A percentile compares a stretch with the other conserved stretches of the same genome.
phyloP scores from a whole-genome alignment of 1,284 basidiomycete genomes.

The Fomitopsis palustris region DNA sequence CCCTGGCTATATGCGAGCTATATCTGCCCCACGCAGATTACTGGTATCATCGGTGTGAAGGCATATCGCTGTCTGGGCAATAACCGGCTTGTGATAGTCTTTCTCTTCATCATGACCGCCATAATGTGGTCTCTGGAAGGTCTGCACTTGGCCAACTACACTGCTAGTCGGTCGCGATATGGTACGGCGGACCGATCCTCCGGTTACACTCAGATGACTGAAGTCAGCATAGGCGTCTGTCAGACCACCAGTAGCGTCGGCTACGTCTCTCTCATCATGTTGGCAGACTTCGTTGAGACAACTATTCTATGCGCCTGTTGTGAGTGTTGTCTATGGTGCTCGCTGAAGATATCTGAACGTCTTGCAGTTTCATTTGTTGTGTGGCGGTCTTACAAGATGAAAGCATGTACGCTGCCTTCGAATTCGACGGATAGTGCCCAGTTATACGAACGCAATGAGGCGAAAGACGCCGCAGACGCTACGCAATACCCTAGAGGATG shows the following conservation, averaged over 20 bases:
- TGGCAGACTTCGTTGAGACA: constrained; percentile 51
- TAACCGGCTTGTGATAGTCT: constrained; percentile 45
- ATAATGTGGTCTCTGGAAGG: constrained; percentile 39
- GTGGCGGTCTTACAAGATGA: constrained; percentile 49
- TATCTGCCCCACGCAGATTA: constrained; percentile 38
- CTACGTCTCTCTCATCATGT: constrained; percentile 44
- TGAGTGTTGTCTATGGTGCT: constrained; percentile 31
- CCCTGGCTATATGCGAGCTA: not conserved
- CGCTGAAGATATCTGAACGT: not conserved
- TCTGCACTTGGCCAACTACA: constrained; percentile 39
- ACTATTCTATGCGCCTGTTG: constrained; percentile 59
- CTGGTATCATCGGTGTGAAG: constrained; percentile 63
- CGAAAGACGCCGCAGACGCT: constrained; percentile 24
- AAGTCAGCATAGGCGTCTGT: constrained; percentile 20
- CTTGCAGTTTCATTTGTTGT: constrained; percentile 53
- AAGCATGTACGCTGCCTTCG: constrained; percentile 51
- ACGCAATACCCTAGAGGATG: constrained; percentile 38
- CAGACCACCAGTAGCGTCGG: constrained; percentile 8
- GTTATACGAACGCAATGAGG: constrained; percentile 22
- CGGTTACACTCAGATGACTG: not conserved
- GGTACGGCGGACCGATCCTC: constrained; percentile 30
- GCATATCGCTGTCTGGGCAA: constrained; percentile 63
- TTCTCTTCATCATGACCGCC: constrained; percentile 39
- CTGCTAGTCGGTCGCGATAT: constrained; percentile 40
- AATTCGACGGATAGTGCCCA: constrained; percentile 44